Evolutionary conservation across 768 basidiomycete species (phyloP).

Genomic region (Leccinum longicurvipes): DNA sequence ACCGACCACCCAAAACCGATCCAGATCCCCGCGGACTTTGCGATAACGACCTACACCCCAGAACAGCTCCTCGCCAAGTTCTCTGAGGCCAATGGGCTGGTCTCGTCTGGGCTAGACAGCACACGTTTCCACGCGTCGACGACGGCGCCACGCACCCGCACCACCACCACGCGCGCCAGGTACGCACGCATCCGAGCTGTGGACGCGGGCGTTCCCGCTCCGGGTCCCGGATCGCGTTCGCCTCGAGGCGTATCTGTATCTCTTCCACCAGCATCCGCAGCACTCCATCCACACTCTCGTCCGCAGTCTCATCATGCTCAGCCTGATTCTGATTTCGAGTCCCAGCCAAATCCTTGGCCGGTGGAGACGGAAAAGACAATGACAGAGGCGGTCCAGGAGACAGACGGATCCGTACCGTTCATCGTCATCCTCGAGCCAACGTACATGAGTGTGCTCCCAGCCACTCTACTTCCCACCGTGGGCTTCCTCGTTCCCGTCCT

Average conservation of each 20-base stretch:
- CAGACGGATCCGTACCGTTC: constrained; percentile 39
- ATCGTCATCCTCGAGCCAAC: constrained; percentile 57
- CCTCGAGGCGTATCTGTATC: not conserved
- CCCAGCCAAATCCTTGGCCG: too few relatives aligned
- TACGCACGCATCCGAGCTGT: constrained; percentile 59
- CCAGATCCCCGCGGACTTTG: constrained; percentile 47
- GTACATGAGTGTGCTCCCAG: constrained; percentile 56
- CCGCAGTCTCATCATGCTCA: not conserved
- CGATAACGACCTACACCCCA: constrained; percentile 38
- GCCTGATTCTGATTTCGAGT: too few relatives aligned
- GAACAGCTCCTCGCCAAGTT: constrained; percentile 23
- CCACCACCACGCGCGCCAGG: constrained; percentile 39
- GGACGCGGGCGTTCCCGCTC: constrained; percentile 50
- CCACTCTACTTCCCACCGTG: constrained; percentile 41
- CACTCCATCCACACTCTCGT: not conserved
- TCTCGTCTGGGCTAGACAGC: not conserved
- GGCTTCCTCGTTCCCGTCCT: constrained; percentile 29
- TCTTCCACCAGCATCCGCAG: not conserved
- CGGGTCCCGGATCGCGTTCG: constrained; percentile 18
- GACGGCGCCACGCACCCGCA: constrained; percentile 6
- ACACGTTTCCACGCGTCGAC: not conserved
- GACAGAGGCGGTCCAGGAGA: not conserved
- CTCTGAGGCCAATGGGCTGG: not conserved
- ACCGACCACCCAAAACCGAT: not conserved
- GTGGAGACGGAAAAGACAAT: not conserved